Conservation (phyloP, 2,329 filamentous ascomycete species). For the Davidsoniella eucalypti region DNA sequence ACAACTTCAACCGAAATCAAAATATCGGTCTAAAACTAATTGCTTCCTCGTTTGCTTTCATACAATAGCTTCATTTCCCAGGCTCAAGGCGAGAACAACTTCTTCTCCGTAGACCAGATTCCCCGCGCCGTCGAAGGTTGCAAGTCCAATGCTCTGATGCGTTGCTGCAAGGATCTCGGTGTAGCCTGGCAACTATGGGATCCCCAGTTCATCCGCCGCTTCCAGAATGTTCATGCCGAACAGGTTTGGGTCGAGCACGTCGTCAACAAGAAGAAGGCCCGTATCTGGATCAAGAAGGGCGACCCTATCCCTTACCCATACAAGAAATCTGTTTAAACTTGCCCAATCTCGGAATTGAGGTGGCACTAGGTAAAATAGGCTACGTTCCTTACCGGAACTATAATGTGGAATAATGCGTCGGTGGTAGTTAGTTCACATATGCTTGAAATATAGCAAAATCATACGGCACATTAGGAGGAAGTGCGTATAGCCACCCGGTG, state of each 20-base stretch:
- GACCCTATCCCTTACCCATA: slow-evolving; percentile 52
- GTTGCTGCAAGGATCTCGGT: slow-evolving; percentile 94
- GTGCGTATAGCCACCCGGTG: too few species aligned
- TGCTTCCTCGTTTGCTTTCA: not conserved
- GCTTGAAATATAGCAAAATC: too few species aligned
- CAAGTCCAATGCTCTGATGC: slow-evolving; percentile 94
- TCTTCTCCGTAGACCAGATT: slow-evolving; percentile 78
- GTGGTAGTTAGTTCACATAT: too few species aligned
- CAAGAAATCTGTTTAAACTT: slow-evolving; percentile 21
- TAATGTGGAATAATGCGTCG: too few species aligned
- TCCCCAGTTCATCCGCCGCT: slow-evolving; percentile 72
- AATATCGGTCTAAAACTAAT: not conserved
- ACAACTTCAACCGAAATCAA: not conserved
- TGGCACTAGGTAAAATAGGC: too few species aligned
- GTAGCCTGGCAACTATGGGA: slow-evolving; percentile 95
- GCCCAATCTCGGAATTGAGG: too few species aligned
- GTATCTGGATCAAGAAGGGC: slow-evolving; percentile 66
- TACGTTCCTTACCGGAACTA: too few species aligned
- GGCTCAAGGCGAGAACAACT: slow-evolving; percentile 85
- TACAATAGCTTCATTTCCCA: slow-evolving; percentile 64
- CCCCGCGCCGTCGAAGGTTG: slow-evolving; percentile 91
- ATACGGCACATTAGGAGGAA: too few species aligned
- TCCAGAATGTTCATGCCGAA: slow-evolving; percentile 55
- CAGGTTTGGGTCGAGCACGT: slow-evolving; percentile 85
- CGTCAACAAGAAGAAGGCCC: slow-evolving; percentile 72